Conservation (phyloP, 805 yeast genomes). For the Starmera amethionina region DNA sequence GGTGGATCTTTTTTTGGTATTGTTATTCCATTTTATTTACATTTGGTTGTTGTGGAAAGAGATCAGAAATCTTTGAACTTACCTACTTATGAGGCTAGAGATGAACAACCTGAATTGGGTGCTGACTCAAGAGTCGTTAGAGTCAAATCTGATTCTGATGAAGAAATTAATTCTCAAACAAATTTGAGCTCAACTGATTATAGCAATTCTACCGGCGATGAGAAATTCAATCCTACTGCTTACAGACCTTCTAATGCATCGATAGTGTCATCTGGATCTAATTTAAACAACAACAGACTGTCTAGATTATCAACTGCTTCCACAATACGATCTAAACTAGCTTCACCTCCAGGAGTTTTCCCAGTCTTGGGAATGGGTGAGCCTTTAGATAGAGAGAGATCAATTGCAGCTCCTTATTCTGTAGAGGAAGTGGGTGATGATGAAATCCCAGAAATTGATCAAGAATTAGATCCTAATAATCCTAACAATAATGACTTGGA, state of each 20-base stretch:
- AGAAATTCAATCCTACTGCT: constrained; percentile 7
- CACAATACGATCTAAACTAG: constrained; percentile 1
- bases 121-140: constrained; percentile 74
- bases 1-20: constrained; percentile 70
- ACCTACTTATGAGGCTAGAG: constrained; percentile 62
- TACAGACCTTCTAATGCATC: constrained; percentile 8
- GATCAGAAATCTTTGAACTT: constrained; percentile 53
- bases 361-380: constrained; percentile 75
- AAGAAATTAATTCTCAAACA: neutral
- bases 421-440: neutral
- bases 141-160: constrained; percentile 17
- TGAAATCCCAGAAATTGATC: neutral
- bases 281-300: neutral
- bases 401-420: constrained; percentile 39
- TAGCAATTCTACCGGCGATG: neutral
- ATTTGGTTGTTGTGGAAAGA: constrained; percentile 59
- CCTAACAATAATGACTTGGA: neutral
- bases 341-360: constrained; percentile 67
- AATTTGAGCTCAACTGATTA: constrained; percentile 5
- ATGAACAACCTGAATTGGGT: constrained; percentile 72
- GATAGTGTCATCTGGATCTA: constrained; percentile 1
- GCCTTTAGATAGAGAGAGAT: constrained; percentile 44
- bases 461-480: neutral
- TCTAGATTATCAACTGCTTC: constrained; percentile 1
- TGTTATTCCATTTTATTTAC: constrained; percentile 63